These are phyloP conservation scores for Lipomyces yarrowii DNA, from an alignment of 1,139 yeast genomes.

Conservation along the genomic window DNA sequence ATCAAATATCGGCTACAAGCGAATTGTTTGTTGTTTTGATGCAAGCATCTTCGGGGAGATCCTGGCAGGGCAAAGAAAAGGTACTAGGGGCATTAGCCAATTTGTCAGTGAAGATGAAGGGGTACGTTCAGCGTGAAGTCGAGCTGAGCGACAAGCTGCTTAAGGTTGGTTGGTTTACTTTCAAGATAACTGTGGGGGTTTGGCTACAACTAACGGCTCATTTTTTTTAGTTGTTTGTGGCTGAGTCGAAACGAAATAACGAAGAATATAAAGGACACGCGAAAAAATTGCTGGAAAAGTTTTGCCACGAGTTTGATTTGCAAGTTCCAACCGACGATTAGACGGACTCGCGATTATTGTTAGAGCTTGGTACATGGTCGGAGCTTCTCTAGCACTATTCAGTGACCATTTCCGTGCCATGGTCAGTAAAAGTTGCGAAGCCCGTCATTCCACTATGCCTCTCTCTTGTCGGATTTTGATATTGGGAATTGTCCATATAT, in stretches of 20 bases:
- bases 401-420: no score
- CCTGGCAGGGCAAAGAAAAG: constrained; percentile 87
- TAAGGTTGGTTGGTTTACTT: constrained; percentile 17
- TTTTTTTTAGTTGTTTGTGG: constrained; percentile 51
- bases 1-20: constrained; percentile 20
- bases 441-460: no score
- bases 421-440: no score
- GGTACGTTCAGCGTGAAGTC: constrained; percentile 36
- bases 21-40: constrained; percentile 59
- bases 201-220: constrained; percentile 32
- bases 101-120: constrained; percentile 53
- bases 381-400: neutral
- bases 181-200: constrained; percentile 1
- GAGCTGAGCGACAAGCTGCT: constrained; percentile 27
- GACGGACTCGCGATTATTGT: neutral
- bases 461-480: no score
- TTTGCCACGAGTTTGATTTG: constrained; percentile 19
- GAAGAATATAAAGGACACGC: constrained; percentile 56
- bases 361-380: neutral
- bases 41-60: constrained; percentile 70
- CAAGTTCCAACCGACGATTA: constrained; percentile 11
- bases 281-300: constrained; percentile 20
- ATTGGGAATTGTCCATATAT: no score
- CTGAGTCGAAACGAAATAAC: constrained; percentile 71
- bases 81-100: constrained; percentile 71